A percentile compares a stretch with the other conserved stretches of the same genome.
Evolutionary conservation across 139 green algal genomes (phyloP).

Genomic region (Chlamydomonas schloesseri): DNA sequence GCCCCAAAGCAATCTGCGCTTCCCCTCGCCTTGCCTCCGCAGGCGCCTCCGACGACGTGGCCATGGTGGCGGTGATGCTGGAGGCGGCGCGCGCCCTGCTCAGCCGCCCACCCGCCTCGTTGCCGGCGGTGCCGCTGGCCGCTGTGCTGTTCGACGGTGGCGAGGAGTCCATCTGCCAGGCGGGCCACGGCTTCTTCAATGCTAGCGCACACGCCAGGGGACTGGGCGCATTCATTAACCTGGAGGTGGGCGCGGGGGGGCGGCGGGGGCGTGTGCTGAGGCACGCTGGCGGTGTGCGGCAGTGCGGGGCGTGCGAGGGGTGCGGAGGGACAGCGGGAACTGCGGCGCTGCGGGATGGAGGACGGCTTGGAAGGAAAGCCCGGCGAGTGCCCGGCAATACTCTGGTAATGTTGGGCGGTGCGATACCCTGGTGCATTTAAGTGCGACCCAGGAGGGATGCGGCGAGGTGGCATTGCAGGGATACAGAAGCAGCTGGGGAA

Average conservation of each 20-base stretch:
- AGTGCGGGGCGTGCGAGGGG: too few species aligned
- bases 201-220: not conserved
- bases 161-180: slow-evolving; percentile 35
- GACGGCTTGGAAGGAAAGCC: too few species aligned
- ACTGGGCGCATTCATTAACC: slow-evolving; percentile 82
- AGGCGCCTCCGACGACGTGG: slow-evolving; percentile 70
- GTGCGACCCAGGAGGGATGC: too few species aligned
- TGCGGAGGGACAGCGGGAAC: not conserved
- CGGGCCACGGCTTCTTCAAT: slow-evolving; percentile 19
- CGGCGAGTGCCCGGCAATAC: too few species aligned
- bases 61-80: slow-evolving; percentile 70
- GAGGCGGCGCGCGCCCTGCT: slow-evolving; percentile 71
- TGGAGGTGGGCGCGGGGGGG: slow-evolving; percentile 62
- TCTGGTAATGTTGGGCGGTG: too few species aligned
- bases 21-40: too few species aligned
- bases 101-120: not conserved
- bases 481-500: too few species aligned
- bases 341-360: too few species aligned
- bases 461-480: too few species aligned
- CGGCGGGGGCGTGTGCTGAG: not conserved
- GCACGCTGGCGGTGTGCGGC: not conserved
- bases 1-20: too few species aligned
- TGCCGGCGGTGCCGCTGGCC: slow-evolving; percentile 67
- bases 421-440: too few species aligned
- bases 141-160: slow-evolving; percentile 70